A percentile compares a stretch with the other conserved stretches of the same genome.
Conservation (phyloP, 2,329 filamentous ascomycete genomes). For the Xylaria sp. region DNA sequence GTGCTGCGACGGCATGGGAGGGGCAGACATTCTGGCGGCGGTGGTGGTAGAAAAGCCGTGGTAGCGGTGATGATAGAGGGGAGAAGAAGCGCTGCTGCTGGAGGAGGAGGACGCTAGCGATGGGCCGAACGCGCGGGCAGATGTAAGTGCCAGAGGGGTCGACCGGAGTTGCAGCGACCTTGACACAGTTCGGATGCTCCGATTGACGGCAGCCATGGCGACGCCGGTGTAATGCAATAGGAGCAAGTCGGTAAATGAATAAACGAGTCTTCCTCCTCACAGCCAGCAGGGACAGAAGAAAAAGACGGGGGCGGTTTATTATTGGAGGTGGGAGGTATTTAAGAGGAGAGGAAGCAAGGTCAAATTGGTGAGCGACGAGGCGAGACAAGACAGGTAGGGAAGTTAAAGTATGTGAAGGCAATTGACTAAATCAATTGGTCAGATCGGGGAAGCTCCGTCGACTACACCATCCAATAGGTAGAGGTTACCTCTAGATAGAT, state of each 20-base stretch:
- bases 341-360: constrained; percentile 4
- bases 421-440: constrained; percentile 32
- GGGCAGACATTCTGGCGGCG: constrained; percentile 59
- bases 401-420: constrained; percentile 11
- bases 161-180: constrained; percentile 63
- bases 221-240: not conserved
- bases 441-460: constrained; percentile 29
- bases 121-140: constrained; percentile 52
- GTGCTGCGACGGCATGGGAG: constrained; percentile 61
- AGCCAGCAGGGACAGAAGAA: constrained; percentile 10
- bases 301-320: not conserved
- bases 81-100: constrained; percentile 45
- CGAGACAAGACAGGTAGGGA: not conserved
- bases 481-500: not conserved
- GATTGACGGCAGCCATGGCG: constrained; percentile 65
- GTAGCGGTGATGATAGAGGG: constrained; percentile 49
- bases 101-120: constrained; percentile 50
- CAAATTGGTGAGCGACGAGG: not conserved
- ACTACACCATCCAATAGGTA: not conserved
- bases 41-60: constrained; percentile 59
- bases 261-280: not conserved
- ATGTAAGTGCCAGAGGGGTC: constrained; percentile 42
- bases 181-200: constrained; percentile 65
- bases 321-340: not conserved
- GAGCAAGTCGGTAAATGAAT: not conserved